Evolutionary conservation across 768 basidiomycete species (phyloP), one percentile per base, ranked within the genome.

Genomic region (Lentinula aciculospora): DNA sequence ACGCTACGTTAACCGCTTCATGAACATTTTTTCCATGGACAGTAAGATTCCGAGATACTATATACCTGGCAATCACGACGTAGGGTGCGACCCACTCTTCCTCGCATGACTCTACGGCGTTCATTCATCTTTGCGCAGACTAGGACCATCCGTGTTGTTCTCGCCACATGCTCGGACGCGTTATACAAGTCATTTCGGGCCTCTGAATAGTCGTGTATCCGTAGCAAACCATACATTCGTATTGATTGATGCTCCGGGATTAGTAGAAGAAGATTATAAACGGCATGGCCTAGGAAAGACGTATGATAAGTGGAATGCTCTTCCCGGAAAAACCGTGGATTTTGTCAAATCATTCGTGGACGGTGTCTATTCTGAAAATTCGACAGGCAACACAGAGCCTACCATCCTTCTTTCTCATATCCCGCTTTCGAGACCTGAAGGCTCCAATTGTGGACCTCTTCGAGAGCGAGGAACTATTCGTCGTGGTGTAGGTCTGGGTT

Each of bases 11-110:
- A 66, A 66, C 21, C 80, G 87, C 47, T 97, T 92, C 74, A 78
- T 75, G 58, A 73, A 72, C 45, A 92, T 94, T 32, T 95, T 96
- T 72, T 69, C 74, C 28, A 58, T 73, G 21, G 69, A 78, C 5
- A 62, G 74, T 9, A 62, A 65, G 17, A 73, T 81, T 3, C 85
- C 87, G 0, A 73, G 77, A 58, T 87, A 85, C 69, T 88, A 84
- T 66, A 78, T 95, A 28, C 88, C 94, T 2, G 96, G 96, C 5
- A 98, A 98, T 67, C 94, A 94, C 66, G 96, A 98, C 65, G 77
- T 89, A 32, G 91, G 89, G 84, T 90, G 67, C 58, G 78, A 21
- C 19, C 4, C 9, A 13, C 19, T 47, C 29, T 19, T 23, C 12
- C 15, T 29, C 13, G 6, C 31, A 13, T 28, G 42, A 8, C 21